Conservation (phyloP, 768 basidiomycete species). For the Hydnum rufescens region DNA sequence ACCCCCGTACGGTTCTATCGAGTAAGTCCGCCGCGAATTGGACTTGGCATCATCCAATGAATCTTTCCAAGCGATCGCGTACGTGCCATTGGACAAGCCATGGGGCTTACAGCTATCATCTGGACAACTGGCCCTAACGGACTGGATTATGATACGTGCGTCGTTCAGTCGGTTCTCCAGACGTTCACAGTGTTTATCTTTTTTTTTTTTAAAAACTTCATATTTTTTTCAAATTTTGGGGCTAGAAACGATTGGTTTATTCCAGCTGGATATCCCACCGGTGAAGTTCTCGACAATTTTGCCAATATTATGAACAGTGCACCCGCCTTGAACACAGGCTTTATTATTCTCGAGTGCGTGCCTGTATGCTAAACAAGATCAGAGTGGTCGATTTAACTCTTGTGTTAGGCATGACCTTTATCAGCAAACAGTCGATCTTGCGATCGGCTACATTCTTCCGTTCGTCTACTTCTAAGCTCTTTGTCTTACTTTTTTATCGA, state of each 20-base stretch:
- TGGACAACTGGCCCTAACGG: slow-evolving; percentile 29
- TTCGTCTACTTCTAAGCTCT: slow-evolving; percentile 12
- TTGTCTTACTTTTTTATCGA: no score
- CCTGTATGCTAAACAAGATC: no score
- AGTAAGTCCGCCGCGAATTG: no score
- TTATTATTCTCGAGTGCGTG: slow-evolving; percentile 81
- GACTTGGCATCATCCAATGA: background rate
- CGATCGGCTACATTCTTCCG: slow-evolving; percentile 27
- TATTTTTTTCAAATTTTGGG: no score
- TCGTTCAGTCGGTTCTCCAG: no score
- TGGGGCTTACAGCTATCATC: slow-evolving; percentile 82
- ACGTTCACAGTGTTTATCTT: no score
- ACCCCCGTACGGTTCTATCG: slow-evolving; percentile 49
- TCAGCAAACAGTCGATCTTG: slow-evolving; percentile 27
- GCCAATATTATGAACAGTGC: slow-evolving; percentile 54
- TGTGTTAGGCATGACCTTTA: slow-evolving; percentile 79
- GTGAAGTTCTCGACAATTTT: slow-evolving; percentile 48
- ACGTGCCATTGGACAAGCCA: slow-evolving; percentile 70
- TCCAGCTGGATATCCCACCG: slow-evolving; percentile 49
- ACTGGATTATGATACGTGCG: background rate
- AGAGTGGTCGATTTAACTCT: no score
- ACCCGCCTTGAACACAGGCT: slow-evolving; percentile 30
- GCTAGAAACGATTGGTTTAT: slow-evolving; percentile 84
- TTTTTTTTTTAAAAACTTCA: no score
- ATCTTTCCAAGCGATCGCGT: slow-evolving; percentile 63